Evolutionary conservation across 2,329 filamentous ascomycete genomes (phyloP).

Genomic region (Clarireedia monteithiana): DNA sequence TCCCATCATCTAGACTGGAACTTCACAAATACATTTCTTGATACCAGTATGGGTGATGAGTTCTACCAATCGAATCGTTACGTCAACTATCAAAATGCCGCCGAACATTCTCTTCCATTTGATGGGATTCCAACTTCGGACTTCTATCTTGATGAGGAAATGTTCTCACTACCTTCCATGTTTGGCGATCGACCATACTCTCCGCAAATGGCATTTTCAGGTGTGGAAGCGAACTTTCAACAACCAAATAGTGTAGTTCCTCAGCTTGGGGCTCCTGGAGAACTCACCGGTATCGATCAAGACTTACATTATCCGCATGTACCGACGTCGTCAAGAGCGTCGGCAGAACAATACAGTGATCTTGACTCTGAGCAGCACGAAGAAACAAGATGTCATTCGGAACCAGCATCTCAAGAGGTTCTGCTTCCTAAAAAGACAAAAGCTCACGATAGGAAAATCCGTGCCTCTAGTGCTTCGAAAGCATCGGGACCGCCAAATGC

Average conservation of each 20-base stretch:
- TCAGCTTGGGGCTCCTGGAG: neutral
- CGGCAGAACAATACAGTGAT: neutral
- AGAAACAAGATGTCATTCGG: too few relatives aligned
- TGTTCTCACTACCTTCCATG: neutral
- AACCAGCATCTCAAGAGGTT: neutral
- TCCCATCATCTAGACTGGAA: neutral
- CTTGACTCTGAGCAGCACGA: too few relatives aligned
- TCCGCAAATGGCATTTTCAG: neutral
- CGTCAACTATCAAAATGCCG: neutral
- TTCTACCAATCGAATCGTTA: neutral
- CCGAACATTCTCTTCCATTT: neutral
- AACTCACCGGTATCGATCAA: too few relatives aligned
- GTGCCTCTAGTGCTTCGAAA: neutral
- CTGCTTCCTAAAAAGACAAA: neutral
- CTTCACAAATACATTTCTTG: neutral
- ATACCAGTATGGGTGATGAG: neutral
- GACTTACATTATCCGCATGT: too few relatives aligned
- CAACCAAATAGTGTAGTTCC: neutral
- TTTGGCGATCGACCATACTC: neutral
- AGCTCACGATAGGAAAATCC: neutral
- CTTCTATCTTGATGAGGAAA: slow-evolving; percentile 2
- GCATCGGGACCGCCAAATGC: neutral
- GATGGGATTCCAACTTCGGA: neutral
- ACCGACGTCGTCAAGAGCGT: neutral
- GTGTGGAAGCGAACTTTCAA: neutral